Evolutionary conservation across 2,329 filamentous ascomycete species (phyloP), one percentile per base, ranked within the genome.

Genomic region (Colletotrichum costaricense): DNA sequence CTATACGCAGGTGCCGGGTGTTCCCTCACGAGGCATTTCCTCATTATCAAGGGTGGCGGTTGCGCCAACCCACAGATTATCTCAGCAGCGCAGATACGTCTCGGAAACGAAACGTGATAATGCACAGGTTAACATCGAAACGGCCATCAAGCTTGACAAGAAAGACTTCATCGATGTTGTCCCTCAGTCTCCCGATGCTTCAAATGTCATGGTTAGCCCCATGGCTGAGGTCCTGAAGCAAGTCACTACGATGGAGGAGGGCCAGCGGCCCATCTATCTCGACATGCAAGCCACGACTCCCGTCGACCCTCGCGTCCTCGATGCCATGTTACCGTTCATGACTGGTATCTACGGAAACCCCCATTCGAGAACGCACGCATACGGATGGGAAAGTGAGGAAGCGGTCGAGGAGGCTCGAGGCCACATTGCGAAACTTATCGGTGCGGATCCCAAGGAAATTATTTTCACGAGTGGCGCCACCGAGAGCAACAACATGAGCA

Each of bases 401-500:
- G 96, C 94, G 0, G 93, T 97, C 26, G 97, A 99, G 82, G 89
- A 94, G 75, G 95, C 97, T 56, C 91, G 97, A 78, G 89, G 90
- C 78, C 91, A 98, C 80, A 89, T 98, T 76, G 97, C 97, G 3
- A 89, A 88, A 52, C 89, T 99, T 68, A 97, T 99, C 76, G 96
- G 96, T 30, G 97, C 97, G 33, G 95, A 99, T 81, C 88, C 97
- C 6, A 99, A 99, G 85, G 97, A 99, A 82, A 98, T 99, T 76
- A 97, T 99, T 79, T 98, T 99, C 85, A 99, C 97, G 7, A 98
- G 95, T 79, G 97, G 97, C 68, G 97, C 97, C 19, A 99, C 97
- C 0, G 97, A 99, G 86, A 98, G 95, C 81, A 99, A 99, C 85
- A 99, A 99, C 80, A 99, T 99, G 97, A 98, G 95, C 84, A 95